Conservation (phyloP, 805 yeast genomes). For the Myxozyma udenii region DNA sequence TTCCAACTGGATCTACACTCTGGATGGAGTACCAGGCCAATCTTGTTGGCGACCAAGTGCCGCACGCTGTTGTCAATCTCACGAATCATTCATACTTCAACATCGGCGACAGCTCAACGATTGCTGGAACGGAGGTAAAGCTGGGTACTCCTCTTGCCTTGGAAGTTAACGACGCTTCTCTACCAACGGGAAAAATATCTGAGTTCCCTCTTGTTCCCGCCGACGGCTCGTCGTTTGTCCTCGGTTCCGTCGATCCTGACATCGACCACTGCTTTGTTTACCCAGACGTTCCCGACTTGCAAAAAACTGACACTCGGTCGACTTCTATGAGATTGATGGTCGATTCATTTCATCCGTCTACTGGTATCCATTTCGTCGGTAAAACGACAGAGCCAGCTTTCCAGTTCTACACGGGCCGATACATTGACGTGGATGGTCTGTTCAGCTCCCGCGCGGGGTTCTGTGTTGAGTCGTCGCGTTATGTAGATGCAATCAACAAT, state of each 20-base stretch:
- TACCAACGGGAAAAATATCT: slow-evolving; percentile 48
- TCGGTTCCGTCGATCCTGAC: slow-evolving; percentile 39
- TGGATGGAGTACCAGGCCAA: slow-evolving; percentile 49
- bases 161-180: slow-evolving; percentile 45
- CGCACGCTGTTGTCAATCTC: slow-evolving; percentile 52
- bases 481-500: slow-evolving; percentile 51
- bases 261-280: slow-evolving; percentile 52
- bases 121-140: slow-evolving; percentile 43
- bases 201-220: slow-evolving; percentile 33
- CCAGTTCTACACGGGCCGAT: slow-evolving; percentile 64
- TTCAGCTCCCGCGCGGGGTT: slow-evolving; percentile 47
- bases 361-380: slow-evolving; percentile 45
- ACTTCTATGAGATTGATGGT: slow-evolving; percentile 41
- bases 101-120: slow-evolving; percentile 34
- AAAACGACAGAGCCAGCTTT: slow-evolving; percentile 63
- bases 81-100: slow-evolving; percentile 67
- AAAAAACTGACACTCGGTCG: slow-evolving; percentile 49
- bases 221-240: slow-evolving; percentile 29
- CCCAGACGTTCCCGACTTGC: slow-evolving; percentile 34
- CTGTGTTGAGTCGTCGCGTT: slow-evolving; percentile 62
- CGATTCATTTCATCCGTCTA: slow-evolving; percentile 47
- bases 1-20: slow-evolving; percentile 40
- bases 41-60: slow-evolving; percentile 37
- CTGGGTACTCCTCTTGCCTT: slow-evolving; percentile 44
- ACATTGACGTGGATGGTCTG: slow-evolving; percentile 40